Evolutionary conservation across 495 filamentous ascomycete genomes (phyloP).

Genomic region (Sphaerosporella brunnea): DNA sequence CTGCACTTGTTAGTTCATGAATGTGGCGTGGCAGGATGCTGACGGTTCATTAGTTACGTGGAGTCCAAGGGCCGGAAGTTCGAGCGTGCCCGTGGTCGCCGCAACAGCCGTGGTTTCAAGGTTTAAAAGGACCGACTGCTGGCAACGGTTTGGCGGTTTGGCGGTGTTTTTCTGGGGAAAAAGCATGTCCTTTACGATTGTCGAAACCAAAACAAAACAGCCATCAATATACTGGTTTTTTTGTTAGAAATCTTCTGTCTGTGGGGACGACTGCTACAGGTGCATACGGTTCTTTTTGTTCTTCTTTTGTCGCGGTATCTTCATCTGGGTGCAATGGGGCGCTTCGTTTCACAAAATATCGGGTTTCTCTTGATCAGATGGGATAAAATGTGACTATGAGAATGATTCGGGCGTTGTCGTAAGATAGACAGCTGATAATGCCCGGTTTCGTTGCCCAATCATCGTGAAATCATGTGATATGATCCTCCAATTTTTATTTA

Average conservation of each 20-base stretch:
- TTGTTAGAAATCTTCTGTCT: conserved; percentile 1
- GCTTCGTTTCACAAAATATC: background rate
- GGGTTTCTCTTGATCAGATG: background rate
- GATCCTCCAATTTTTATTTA: too few relatives aligned
- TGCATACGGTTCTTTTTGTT: too few relatives aligned
- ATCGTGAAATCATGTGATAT: too few relatives aligned
- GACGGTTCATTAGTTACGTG: conserved; percentile 50
- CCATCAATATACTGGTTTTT: conserved; percentile 1
- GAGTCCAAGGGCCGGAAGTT: conserved; percentile 98
- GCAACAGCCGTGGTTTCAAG: conserved; percentile 95
- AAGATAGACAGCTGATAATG: too few relatives aligned
- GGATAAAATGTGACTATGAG: too few relatives aligned
- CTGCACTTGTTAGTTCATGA: background rate
- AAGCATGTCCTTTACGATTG: conserved; percentile 9
- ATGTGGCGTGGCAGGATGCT: background rate
- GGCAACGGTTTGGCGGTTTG: too few relatives aligned
- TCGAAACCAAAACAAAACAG: conserved; percentile 5
- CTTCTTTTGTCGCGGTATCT: background rate
- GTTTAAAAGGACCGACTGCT: conserved; percentile 44
- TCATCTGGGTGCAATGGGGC: background rate
- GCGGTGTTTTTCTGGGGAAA: conserved; percentile 1
- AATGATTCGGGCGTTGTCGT: too few relatives aligned
- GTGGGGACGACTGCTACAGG: background rate
- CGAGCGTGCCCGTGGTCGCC: conserved; percentile 92
- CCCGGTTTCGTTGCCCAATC: too few relatives aligned